These are phyloP conservation scores for Pseudogymnoascus sp. DNA, from an alignment of 2,329 filamentous ascomycete species.

Conservation along the genomic window DNA sequence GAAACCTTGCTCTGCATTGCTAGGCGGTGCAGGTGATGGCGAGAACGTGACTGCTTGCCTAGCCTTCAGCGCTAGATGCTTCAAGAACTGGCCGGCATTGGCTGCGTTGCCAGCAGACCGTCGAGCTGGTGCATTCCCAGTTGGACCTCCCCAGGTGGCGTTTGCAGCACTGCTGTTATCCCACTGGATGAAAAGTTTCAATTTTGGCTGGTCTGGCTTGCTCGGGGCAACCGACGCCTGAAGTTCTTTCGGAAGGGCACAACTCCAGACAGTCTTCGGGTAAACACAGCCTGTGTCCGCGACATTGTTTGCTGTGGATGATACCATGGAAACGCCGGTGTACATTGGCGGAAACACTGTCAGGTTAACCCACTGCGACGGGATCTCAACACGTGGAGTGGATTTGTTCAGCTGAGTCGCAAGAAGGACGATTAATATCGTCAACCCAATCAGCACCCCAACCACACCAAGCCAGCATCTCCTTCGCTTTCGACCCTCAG, in stretches of 20 bases:
- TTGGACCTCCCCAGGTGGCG: slow-evolving; percentile 35
- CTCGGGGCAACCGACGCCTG: slow-evolving; percentile 56
- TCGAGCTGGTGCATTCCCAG: slow-evolving; percentile 22
- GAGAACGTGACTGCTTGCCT: slow-evolving; percentile 33
- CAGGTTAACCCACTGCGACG: slow-evolving; percentile 67
- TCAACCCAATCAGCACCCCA: slow-evolving; percentile 42
- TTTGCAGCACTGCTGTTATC: slow-evolving; percentile 46
- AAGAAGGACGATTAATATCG: slow-evolving; percentile 50
- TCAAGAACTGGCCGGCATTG: slow-evolving; percentile 28
- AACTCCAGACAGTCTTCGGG: slow-evolving; percentile 75
- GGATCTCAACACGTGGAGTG: slow-evolving; percentile 29
- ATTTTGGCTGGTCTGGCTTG: slow-evolving; percentile 61
- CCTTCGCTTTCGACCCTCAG: slow-evolving; percentile 54
- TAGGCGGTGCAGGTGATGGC: slow-evolving; percentile 39
- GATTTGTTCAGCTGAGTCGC: slow-evolving; percentile 43
- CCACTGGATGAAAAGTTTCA: slow-evolving; percentile 70
- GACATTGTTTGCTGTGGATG: slow-evolving; percentile 58
- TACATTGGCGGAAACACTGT: slow-evolving; percentile 82
- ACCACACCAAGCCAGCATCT: slow-evolving; percentile 49
- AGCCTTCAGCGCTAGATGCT: slow-evolving; percentile 23
- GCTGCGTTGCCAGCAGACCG: slow-evolving; percentile 25
- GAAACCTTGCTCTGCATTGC: slow-evolving; percentile 60
- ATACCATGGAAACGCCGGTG: slow-evolving; percentile 71
- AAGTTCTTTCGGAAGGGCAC: slow-evolving; percentile 69
- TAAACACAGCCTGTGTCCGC: slow-evolving; percentile 61